phyloP scores from a whole-genome alignment of 2,329 filamentous ascomycete species.

The Ascochyta clinopodiicola region DNA sequence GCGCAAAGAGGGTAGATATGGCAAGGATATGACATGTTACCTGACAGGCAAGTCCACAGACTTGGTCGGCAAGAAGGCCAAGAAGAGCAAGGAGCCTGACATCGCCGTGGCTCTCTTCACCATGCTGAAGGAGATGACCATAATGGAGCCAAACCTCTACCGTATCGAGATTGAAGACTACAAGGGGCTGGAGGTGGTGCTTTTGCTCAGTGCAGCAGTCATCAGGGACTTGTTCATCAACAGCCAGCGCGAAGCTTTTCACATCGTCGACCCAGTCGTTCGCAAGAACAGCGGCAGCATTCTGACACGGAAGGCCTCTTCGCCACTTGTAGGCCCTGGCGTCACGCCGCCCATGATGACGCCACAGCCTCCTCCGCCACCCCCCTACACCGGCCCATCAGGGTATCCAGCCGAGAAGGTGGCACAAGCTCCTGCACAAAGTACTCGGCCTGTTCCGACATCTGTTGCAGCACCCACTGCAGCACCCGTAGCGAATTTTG shows the following conservation, averaged over 20 bases:
- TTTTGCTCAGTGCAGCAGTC: slow-evolving; percentile 67
- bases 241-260: slow-evolving; percentile 77
- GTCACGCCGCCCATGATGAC: slow-evolving; percentile 43
- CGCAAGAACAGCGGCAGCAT: slow-evolving; percentile 49
- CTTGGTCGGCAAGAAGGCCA: slow-evolving; percentile 67
- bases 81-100: slow-evolving; percentile 84
- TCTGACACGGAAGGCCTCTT: slow-evolving; percentile 44
- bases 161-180: slow-evolving; percentile 92
- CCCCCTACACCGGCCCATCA: slow-evolving; percentile 30
- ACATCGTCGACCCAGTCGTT: slow-evolving; percentile 62
- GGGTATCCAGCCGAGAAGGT: slow-evolving; percentile 33
- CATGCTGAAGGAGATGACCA: slow-evolving; percentile 75
- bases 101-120: slow-evolving; percentile 89
- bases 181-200: slow-evolving; percentile 86
- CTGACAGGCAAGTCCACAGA: slow-evolving; percentile 78
- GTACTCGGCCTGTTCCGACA: neutral
- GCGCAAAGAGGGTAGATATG: slow-evolving; percentile 85
- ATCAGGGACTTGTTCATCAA: slow-evolving; percentile 69
- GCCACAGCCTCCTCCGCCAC: slow-evolving; percentile 38
- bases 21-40: slow-evolving; percentile 87
- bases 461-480: neutral
- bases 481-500: slow-evolving; percentile 3
- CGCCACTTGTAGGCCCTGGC: slow-evolving; percentile 36
- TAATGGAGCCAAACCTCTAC: slow-evolving; percentile 92
- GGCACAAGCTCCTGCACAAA: slow-evolving; percentile 18